Percentiles rank a stretch among this genome's conserved stretches.
Conservation (phyloP, 192 early-diverging fungal genomes). For the Mortierella claussenii region DNA sequence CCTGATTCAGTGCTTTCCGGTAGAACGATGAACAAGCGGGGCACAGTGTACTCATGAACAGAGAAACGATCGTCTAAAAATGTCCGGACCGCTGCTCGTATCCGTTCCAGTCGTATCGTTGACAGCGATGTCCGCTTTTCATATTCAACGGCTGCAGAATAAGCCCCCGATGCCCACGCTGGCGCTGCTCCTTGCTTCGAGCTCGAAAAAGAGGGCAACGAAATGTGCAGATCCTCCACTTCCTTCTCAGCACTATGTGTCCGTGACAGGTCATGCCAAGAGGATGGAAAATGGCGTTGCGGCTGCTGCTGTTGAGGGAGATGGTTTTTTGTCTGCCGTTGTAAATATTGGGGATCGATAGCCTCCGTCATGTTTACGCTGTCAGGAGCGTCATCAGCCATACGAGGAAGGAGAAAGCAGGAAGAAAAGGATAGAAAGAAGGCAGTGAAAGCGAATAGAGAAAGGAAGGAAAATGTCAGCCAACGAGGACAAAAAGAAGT, state of each 20-base stretch:
- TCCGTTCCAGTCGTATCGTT: conserved; percentile 10
- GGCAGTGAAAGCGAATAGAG: not conserved
- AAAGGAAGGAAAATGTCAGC: not conserved
- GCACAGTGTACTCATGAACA: conserved; percentile 42
- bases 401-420: not conserved
- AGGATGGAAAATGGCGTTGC: not conserved
- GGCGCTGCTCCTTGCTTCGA: not conserved
- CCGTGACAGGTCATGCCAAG: not conserved
- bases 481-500: not conserved
- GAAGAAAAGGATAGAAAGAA: not conserved
- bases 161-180: not conserved
- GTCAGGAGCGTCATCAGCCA: not conserved
- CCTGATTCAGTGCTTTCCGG: too few species aligned
- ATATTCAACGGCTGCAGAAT: not conserved
- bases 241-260: not conserved
- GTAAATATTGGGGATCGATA: not conserved
- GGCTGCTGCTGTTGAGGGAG: not conserved
- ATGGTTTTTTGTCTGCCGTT: not conserved
- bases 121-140: not conserved
- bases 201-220: not conserved
- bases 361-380: not conserved
- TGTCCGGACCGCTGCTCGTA: conserved; percentile 18
- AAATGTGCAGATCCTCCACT: conserved; percentile 19
- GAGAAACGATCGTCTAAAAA: conserved; percentile 31
- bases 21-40: conserved; percentile 39